phyloP scores from a whole-genome alignment of 1,284 basidiomycete species.

The Melampsora medusae region DNA sequence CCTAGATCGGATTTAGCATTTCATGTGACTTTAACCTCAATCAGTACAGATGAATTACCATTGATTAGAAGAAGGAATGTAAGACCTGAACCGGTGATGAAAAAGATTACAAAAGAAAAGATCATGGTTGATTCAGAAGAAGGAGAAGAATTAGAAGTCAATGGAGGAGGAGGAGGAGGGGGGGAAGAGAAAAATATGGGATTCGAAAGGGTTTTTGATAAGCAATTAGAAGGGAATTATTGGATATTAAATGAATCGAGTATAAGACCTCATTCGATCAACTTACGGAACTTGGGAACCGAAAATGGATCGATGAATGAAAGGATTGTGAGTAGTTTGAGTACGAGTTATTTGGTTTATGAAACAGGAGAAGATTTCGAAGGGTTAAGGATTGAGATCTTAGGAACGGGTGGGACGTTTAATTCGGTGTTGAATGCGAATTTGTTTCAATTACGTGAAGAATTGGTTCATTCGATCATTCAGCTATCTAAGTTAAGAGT shows the following conservation, averaged over 20 bases:
- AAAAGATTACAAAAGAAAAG: not conserved
- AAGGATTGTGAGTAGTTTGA: slow-evolving; percentile 19
- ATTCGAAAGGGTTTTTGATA: slow-evolving; percentile 4
- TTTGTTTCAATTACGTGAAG: slow-evolving; percentile 26
- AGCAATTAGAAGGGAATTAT: not conserved
- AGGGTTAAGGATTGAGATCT: slow-evolving; percentile 8
- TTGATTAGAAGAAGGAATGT: not conserved
- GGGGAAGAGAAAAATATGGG: not conserved
- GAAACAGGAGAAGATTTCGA: not conserved
- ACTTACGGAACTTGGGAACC: not conserved
- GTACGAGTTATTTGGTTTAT: slow-evolving; percentile 22
- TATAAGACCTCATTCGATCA: slow-evolving; percentile 13
- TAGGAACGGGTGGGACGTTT: slow-evolving; percentile 13
- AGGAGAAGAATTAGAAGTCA: not conserved
- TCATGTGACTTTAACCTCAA: slow-evolving; percentile 30
- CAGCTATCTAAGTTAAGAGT: slow-evolving; percentile 7
- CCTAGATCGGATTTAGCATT: slow-evolving; percentile 27
- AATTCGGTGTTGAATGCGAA: slow-evolving; percentile 11
- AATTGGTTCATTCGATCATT: slow-evolving; percentile 15
- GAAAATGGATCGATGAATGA: slow-evolving; percentile 7
- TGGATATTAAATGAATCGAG: slow-evolving; percentile 26
- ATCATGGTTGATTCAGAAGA: slow-evolving; percentile 8
- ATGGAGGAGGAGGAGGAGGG: not conserved
- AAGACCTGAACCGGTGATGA: not conserved
- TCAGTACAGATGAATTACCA: slow-evolving; percentile 1